Evolutionary conservation across 2,329 filamentous ascomycete species (phyloP).

Genomic region (Trichophyton simii): DNA sequence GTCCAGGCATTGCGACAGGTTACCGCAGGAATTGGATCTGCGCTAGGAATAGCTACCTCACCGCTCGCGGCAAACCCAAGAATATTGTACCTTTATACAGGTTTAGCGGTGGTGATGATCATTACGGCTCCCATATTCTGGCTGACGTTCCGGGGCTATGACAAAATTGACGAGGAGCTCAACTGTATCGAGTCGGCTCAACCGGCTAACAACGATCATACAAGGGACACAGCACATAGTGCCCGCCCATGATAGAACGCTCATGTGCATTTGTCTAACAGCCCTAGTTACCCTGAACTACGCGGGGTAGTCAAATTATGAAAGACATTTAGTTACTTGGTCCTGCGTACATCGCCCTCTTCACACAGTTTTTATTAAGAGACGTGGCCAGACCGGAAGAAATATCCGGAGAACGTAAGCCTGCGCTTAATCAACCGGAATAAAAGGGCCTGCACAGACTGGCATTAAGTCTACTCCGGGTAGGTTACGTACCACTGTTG

Average conservation of each 20-base stretch:
- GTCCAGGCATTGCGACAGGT: slow-evolving; percentile 18
- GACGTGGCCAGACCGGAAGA: too few relatives aligned
- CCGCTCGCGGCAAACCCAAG: slow-evolving; percentile 10
- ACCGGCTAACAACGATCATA: neutral
- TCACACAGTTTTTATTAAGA: too few relatives aligned
- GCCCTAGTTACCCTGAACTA: too few relatives aligned
- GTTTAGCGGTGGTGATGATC: slow-evolving; percentile 9
- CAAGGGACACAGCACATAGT: neutral
- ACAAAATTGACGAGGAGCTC: slow-evolving; percentile 13
- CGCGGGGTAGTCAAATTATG: too few relatives aligned
- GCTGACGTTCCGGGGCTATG: slow-evolving; percentile 11
- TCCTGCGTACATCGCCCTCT: too few relatives aligned
- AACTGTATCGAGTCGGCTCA: slow-evolving; percentile 4
- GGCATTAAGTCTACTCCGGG: too few relatives aligned
- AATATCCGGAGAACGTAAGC: too few relatives aligned
- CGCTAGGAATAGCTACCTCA: slow-evolving; percentile 10
- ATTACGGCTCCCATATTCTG: slow-evolving; percentile 8
- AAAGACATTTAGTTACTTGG: too few relatives aligned
- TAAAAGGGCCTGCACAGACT: too few relatives aligned
- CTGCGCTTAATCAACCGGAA: too few relatives aligned
- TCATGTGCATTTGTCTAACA: too few relatives aligned
- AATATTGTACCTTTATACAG: slow-evolving; percentile 12
- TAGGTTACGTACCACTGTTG: too few relatives aligned
- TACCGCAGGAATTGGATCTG: slow-evolving; percentile 10
- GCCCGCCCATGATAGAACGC: neutral